Conservation (phyloP, 345 rosid genomes). For the Cardamine occulta region DNA sequence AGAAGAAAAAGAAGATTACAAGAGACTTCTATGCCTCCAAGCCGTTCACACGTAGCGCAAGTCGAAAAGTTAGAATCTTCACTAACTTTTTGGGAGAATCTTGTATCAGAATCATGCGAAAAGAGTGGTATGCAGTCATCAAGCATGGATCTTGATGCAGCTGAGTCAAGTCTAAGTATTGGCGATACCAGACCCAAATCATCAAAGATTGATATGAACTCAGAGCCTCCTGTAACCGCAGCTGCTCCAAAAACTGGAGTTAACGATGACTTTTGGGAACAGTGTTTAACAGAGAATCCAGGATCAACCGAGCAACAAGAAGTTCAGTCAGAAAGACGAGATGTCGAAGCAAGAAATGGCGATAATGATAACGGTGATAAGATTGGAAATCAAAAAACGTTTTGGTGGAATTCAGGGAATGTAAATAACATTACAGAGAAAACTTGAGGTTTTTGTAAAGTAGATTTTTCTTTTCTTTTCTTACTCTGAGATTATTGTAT, state of each 20-base stretch:
- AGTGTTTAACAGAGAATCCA: conserved; percentile 95
- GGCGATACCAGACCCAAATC: conserved; percentile 56
- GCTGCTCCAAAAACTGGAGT: conserved; percentile 61
- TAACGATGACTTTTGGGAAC: conserved; percentile 95
- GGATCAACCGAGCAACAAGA: conserved; percentile 71
- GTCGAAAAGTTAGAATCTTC: conserved; percentile 68
- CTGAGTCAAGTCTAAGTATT: conserved; percentile 65
- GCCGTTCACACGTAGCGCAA: conserved; percentile 39
- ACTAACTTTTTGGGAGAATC: conserved; percentile 72
- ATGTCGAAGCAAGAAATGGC: conserved; percentile 42
- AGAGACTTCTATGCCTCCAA: conserved; percentile 42
- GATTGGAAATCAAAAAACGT: conserved; percentile 54
- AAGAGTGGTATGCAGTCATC: conserved; percentile 30
- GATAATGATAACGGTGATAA: conserved; percentile 51
- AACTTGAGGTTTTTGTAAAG: conserved; percentile 44
- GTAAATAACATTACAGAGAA: conserved; percentile 77
- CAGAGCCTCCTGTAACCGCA: conserved; percentile 65
- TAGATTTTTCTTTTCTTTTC: background rate
- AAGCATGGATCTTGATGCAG: conserved; percentile 48
- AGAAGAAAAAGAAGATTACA: conserved; percentile 73
- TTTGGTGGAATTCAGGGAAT: conserved; percentile 70
- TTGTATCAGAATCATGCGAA: conserved; percentile 48
- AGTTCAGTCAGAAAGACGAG: conserved; percentile 79
- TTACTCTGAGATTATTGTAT: background rate
- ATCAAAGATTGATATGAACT: conserved; percentile 84